phyloP scores from a whole-genome alignment of 2,329 filamentous ascomycete species.

The Alternaria brassicae region DNA sequence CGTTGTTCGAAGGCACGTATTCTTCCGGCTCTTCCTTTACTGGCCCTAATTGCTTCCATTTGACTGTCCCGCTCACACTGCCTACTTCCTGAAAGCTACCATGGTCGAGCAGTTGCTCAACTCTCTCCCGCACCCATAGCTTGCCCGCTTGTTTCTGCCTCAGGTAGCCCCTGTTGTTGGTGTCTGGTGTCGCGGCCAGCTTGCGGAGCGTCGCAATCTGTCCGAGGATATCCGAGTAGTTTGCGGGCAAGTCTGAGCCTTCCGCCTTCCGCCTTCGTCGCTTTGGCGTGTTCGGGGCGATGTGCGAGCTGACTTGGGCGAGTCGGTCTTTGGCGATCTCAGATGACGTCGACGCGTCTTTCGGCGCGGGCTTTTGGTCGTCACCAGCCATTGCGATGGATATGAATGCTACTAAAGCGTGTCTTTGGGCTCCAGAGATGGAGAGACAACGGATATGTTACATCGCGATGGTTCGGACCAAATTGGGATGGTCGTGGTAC shows the following conservation, averaged over 20 bases:
- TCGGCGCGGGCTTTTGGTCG: constrained; percentile 16
- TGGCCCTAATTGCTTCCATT: constrained; percentile 60
- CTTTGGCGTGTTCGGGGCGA: constrained; percentile 49
- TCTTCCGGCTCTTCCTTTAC: constrained; percentile 57
- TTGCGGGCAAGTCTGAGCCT: constrained; percentile 59
- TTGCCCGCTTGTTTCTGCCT: constrained; percentile 70
- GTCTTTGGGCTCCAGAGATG: constrained; percentile 15
- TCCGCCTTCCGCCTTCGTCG: constrained; percentile 46
- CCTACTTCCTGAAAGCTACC: constrained; percentile 67
- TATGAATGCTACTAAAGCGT: not conserved
- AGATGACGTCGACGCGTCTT: constrained; percentile 30
- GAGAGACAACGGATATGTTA: constrained; percentile 22
- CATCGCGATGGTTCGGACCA: constrained; percentile 22
- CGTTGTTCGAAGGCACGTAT: constrained; percentile 68
- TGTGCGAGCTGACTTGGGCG: constrained; percentile 57
- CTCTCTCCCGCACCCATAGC: constrained; percentile 69
- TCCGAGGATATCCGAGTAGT: constrained; percentile 68
- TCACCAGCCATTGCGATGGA: constrained; percentile 34
- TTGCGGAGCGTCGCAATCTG: constrained; percentile 61
- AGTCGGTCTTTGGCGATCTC: constrained; percentile 54
- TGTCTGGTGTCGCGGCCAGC: constrained; percentile 63
- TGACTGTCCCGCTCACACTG: constrained; percentile 65
- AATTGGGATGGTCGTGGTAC: constrained; percentile 4
- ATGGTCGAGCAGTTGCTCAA: constrained; percentile 64
- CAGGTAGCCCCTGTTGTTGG: constrained; percentile 64